Evolutionary conservation across 2,329 filamentous ascomycete genomes (phyloP), one percentile per base, ranked within the genome.

Genomic region (Fusarium udum): DNA sequence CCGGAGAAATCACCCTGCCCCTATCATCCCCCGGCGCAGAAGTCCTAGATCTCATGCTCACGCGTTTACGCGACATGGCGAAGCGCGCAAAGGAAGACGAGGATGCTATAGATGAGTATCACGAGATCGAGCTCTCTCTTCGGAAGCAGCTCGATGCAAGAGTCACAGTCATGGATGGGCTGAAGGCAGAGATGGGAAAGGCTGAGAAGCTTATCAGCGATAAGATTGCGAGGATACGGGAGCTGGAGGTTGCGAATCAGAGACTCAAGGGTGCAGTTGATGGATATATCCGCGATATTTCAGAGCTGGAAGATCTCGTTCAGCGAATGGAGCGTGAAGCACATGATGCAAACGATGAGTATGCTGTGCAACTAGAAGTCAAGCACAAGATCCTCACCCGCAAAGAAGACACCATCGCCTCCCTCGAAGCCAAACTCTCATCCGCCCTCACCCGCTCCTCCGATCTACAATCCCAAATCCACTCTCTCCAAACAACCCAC

Each of bases 61-160:
- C 77, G 0, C 82, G 85, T 0, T 83, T 91, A 5, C 85, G 87
- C 6, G 82, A 83, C 20, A 83, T 91, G 37, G 81, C 86, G 3
- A 83, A 82, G 48, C 83, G 82, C 60, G 82, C 80, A 14, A 84
- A 82, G 34, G 86, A 88, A 53, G 83, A 84, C 45, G 89, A 90
- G 53, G 84, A 84, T n/a, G 79, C 82, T 34, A 87, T 91, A 39
- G 89, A 91, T 76, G 87, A 91, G 79, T 89, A 90, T 79, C 88
- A 89, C 76, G 84, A 84, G 28, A 84, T 88, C 11, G 89, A 91
- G 80, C 79, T 83, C 1, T 87, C 86, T 1, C 82, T 92, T 18
- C 85, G 89, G 3, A 85, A 88, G 70, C 89, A 91, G 75, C 85
- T 91, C 7, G 82, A 84, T 15, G 84, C 87, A 0, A 84, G 88